These are phyloP conservation scores for Aspergillus clavatus DNA, from an alignment of 2,329 filamentous ascomycete genomes.

Conservation along the genomic window DNA sequence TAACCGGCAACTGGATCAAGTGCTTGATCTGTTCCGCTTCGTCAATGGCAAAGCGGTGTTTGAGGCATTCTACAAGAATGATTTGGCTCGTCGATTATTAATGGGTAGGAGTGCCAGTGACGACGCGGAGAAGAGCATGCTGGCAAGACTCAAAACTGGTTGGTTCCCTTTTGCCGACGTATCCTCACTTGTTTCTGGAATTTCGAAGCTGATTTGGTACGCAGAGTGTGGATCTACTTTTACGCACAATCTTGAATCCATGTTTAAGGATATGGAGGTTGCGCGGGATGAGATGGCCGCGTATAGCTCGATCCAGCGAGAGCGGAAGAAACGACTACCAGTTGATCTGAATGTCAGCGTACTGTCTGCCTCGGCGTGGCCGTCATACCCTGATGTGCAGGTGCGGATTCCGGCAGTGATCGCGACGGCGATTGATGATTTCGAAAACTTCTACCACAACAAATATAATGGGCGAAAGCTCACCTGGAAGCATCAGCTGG, in stretches of 20 bases:
- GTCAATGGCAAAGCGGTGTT: slow-evolving; percentile 97
- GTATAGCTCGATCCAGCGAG: slow-evolving; percentile 67
- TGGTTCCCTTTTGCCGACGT: slow-evolving; percentile 15
- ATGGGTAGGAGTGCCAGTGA: slow-evolving; percentile 91
- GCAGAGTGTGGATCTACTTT: slow-evolving; percentile 86
- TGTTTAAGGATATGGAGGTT: slow-evolving; percentile 98
- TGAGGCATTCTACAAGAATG: slow-evolving; percentile 98
- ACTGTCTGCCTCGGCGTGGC: slow-evolving; percentile 89
- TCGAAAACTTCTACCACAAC: slow-evolving; percentile 77
- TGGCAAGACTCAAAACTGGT: slow-evolving; percentile 76
- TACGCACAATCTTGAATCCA: slow-evolving; percentile 95
- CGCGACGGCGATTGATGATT: slow-evolving; percentile 69
- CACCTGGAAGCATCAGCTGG: slow-evolving; percentile 89
- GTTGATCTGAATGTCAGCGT: slow-evolving; percentile 83
- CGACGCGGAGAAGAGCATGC: slow-evolving; percentile 94
- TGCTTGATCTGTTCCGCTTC: slow-evolving; percentile 90
- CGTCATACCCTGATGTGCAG: slow-evolving; percentile 73
- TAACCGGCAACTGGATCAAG: slow-evolving; percentile 85
- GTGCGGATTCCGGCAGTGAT: slow-evolving; percentile 74
- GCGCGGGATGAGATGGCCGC: slow-evolving; percentile 88
- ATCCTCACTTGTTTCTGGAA: not conserved
- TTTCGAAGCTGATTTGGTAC: slow-evolving; percentile 2
- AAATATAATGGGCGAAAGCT: slow-evolving; percentile 87
- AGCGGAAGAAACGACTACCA: slow-evolving; percentile 52
- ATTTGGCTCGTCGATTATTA: slow-evolving; percentile 80